A percentile compares a stretch with the other conserved stretches of the same genome.
Evolutionary conservation across 495 filamentous ascomycete species (phyloP).

Genomic region (Penicillium simplicissimum): DNA sequence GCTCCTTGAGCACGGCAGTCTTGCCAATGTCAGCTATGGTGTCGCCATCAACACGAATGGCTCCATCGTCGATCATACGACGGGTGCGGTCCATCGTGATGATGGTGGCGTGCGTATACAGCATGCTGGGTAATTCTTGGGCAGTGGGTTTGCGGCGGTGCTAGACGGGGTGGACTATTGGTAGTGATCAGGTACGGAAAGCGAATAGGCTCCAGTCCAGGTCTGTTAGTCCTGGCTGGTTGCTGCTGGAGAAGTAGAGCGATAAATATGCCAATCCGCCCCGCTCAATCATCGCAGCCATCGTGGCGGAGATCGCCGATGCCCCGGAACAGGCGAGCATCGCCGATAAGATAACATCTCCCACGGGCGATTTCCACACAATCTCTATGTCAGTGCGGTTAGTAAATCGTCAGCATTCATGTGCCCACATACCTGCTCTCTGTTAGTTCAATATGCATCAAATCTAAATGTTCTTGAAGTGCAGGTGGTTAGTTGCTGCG

Average conservation of each 20-base stretch:
- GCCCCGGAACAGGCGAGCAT: constrained; percentile 3
- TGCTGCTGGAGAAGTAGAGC: not conserved
- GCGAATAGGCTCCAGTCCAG: not conserved
- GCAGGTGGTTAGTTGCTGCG: too few species aligned
- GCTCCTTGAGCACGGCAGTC: constrained; percentile 19
- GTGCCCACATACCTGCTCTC: too few species aligned
- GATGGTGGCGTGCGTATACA: constrained; percentile 45
- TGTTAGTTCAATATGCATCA: too few species aligned
- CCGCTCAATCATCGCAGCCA: not conserved
- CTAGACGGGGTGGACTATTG: not conserved
- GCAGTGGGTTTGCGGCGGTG: constrained; percentile 8
- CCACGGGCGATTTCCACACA: too few species aligned
- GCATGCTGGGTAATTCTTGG: constrained; percentile 21
- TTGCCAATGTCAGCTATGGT: constrained; percentile 48
- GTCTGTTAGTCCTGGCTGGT: not conserved
- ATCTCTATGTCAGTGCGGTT: too few species aligned
- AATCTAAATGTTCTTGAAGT: too few species aligned
- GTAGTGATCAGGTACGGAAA: not conserved
- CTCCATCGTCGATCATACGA: constrained; percentile 48
- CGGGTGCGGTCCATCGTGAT: constrained; percentile 47
- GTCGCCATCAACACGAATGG: constrained; percentile 39
- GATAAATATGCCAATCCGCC: not conserved
- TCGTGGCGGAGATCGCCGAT: constrained; percentile 7
- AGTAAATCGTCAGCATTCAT: too few species aligned
- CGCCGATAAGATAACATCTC: not conserved